These are phyloP conservation scores for Hagleromyces aurorensis DNA, from an alignment of 805 yeast species.

Conservation along the genomic window DNA sequence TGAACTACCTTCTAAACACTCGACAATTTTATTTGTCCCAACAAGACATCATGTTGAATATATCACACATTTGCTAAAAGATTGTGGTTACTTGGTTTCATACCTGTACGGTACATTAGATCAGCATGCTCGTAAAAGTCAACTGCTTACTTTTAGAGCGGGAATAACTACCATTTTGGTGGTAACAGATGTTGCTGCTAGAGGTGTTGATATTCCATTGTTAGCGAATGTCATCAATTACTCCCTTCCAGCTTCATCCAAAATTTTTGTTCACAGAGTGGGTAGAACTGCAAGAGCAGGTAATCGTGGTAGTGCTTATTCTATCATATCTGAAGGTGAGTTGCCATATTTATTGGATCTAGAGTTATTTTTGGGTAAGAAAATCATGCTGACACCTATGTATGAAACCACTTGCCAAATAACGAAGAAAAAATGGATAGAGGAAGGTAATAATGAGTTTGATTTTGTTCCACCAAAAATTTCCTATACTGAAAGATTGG, in stretches of 20 bases:
- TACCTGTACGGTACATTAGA: conserved; percentile 92
- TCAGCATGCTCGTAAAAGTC: conserved; percentile 89
- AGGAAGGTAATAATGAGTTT: conserved; percentile 33
- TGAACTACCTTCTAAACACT: conserved; percentile 72
- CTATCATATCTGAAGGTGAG: conserved; percentile 77
- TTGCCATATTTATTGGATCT: conserved; percentile 84
- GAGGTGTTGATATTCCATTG: conserved; percentile 98
- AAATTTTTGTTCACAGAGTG: conserved; percentile 92
- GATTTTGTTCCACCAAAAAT: conserved; percentile 45
- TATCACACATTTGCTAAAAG: conserved; percentile 57
- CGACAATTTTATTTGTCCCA: conserved; percentile 92
- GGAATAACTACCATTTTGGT: conserved; percentile 84
- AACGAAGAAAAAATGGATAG: conserved; percentile 39
- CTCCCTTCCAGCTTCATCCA: conserved; percentile 85
- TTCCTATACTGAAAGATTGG: conserved; percentile 66
- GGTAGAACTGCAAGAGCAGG: conserved; percentile 99
- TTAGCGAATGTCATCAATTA: conserved; percentile 91
- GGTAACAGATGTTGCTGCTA: conserved; percentile 96
- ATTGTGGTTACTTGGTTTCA: conserved; percentile 79
- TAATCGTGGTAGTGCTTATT: conserved; percentile 94
- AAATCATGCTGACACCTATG: conserved; percentile 63
- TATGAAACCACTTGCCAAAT: conserved; percentile 53
- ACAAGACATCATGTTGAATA: conserved; percentile 98
- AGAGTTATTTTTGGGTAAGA: conserved; percentile 82
- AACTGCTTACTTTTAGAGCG: conserved; percentile 71